phyloP scores from a whole-genome alignment of 139 green algal genomes.

The Chlorella sp. region DNA sequence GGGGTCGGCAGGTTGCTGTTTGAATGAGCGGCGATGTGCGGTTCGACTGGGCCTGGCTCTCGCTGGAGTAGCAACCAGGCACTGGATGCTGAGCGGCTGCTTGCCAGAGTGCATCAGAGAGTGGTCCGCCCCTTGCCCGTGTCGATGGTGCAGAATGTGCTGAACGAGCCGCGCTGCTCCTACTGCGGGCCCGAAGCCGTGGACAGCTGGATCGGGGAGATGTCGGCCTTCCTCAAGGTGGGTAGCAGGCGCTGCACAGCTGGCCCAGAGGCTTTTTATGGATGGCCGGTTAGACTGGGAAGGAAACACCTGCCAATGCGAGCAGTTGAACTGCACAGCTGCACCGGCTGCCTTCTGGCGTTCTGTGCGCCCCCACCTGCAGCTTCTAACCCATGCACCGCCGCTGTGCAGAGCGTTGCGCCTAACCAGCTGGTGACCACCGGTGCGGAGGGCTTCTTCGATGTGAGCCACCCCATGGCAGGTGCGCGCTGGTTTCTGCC shows the following conservation, averaged over 20 bases:
- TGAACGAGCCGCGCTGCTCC: slow-evolving; percentile 51
- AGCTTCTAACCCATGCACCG: background rate
- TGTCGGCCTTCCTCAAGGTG: slow-evolving; percentile 51
- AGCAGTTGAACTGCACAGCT: no score
- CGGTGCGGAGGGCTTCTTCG: slow-evolving; percentile 35
- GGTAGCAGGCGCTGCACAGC: no score
- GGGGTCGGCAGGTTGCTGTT: no score
- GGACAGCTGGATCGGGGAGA: slow-evolving; percentile 53
- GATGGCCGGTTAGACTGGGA: no score
- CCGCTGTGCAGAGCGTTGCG: slow-evolving; percentile 3
- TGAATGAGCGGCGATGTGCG: no score
- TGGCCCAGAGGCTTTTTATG: no score
- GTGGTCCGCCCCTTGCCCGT: no score
- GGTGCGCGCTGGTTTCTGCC: background rate
- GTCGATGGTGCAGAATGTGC: slow-evolving; percentile 35
- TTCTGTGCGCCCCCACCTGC: background rate
- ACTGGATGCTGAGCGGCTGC: no score
- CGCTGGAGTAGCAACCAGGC: no score
- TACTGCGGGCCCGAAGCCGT: background rate
- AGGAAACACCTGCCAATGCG: no score
- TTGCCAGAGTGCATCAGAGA: no score
- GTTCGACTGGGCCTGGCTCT: no score
- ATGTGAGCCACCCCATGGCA: background rate
- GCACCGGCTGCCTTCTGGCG: background rate
- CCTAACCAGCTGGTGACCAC: slow-evolving; percentile 28